A percentile compares a stretch with the other conserved stretches of the same genome.
Evolutionary conservation across 140 eudicot species (phyloP).

Genomic region (Oenanthe javanica): DNA sequence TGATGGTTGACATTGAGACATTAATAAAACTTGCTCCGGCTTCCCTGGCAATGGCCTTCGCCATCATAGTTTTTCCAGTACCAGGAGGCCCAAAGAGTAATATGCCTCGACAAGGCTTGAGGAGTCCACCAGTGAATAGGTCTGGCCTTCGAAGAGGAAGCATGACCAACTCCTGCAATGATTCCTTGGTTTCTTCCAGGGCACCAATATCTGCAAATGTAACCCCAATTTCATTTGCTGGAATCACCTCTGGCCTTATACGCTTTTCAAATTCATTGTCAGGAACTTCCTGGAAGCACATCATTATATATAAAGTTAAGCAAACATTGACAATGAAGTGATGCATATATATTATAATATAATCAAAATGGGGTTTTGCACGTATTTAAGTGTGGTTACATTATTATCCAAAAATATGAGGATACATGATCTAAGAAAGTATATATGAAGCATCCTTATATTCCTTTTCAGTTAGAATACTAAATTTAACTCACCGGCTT

Average conservation of each 20-base stretch:
- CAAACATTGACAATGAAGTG: neutral
- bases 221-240: constrained; percentile 67
- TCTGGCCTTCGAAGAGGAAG: constrained; percentile 88
- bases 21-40: constrained; percentile 96
- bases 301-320: neutral
- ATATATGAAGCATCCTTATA: neutral
- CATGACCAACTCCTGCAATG: constrained; percentile 87
- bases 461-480: neutral
- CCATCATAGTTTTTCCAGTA: constrained; percentile 90
- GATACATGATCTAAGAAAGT: neutral
- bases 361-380: neutral
- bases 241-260: constrained; percentile 84
- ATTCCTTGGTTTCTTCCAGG: constrained; percentile 65
- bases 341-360: neutral
- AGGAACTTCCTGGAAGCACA: constrained; percentile 51
- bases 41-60: constrained; percentile 90
- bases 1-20: constrained; percentile 88
- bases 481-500: constrained; percentile 39
- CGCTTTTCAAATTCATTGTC: constrained; percentile 91
- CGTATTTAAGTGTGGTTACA: neutral
- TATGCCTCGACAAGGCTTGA: constrained; percentile 86
- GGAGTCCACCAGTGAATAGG: constrained; percentile 81
- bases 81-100: constrained; percentile 93
- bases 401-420: neutral
- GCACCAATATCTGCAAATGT: constrained; percentile 80